Evolutionary conservation across 768 basidiomycete genomes (phyloP).

Genomic region (Termitomyces sp.): DNA sequence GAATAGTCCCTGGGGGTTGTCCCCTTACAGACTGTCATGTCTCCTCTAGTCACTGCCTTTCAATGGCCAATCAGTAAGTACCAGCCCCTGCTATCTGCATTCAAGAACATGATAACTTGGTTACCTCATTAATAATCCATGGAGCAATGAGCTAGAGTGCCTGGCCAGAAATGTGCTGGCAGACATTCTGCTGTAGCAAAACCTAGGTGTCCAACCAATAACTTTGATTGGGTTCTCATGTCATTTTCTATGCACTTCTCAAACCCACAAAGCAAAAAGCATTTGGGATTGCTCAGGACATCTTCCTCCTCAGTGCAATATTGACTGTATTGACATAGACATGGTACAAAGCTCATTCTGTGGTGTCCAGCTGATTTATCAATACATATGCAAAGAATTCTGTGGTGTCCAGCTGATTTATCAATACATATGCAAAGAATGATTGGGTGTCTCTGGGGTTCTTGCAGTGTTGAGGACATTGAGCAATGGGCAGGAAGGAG

Average conservation of each 20-base stretch:
- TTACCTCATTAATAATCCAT: slow-evolving; percentile 98
- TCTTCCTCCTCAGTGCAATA: slow-evolving; percentile 89
- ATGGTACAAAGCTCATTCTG: slow-evolving; percentile 82
- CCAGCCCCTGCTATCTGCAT: slow-evolving; percentile 1
- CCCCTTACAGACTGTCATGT: slow-evolving; percentile 94
- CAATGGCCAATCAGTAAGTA: slow-evolving; percentile 96
- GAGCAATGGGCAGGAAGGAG: no score
- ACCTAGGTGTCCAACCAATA: slow-evolving; percentile 93
- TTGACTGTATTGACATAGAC: slow-evolving; percentile 72
- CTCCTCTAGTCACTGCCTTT: slow-evolving; percentile 87
- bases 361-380: slow-evolving; percentile 88
- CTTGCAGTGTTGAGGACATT: no score
- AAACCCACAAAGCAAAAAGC: slow-evolving; percentile 87
- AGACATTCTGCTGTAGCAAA: slow-evolving; percentile 80
- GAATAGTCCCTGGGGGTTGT: no score
- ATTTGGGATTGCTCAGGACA: slow-evolving; percentile 94
- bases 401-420: slow-evolving; percentile 87
- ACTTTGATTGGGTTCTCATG: slow-evolving; percentile 96
- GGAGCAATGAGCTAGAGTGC: slow-evolving; percentile 93
- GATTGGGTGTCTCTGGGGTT: no score
- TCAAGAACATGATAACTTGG: slow-evolving; percentile 50
- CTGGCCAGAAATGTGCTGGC: slow-evolving; percentile 92
- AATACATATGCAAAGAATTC: slow-evolving; percentile 82
- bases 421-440: slow-evolving; percentile 82
- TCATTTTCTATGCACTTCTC: slow-evolving; percentile 94